Conservation (phyloP, 106 monocot genomes). For the Alisma plantagoaquatica region DNA sequence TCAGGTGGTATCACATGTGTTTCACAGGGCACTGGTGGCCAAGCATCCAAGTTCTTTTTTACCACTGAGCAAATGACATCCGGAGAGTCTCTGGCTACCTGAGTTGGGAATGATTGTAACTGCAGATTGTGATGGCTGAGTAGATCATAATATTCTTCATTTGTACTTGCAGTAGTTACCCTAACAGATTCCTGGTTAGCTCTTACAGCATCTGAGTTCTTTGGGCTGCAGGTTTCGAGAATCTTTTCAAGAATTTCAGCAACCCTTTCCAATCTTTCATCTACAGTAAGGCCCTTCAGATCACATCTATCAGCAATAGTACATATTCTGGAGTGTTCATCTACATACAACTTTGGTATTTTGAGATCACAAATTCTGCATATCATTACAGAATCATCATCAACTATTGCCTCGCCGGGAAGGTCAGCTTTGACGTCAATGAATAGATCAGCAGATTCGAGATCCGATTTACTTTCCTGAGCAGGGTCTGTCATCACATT, state of each 20-base stretch:
- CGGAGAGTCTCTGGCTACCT: slow-evolving; percentile 2
- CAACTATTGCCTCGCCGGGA: slow-evolving; percentile 8
- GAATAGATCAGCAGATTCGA: slow-evolving; percentile 1
- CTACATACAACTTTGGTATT: slow-evolving; percentile 74
- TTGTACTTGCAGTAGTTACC: slow-evolving; percentile 9
- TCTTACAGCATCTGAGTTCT: slow-evolving; percentile 8
- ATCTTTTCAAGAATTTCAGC: slow-evolving; percentile 71
- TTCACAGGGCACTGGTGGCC: slow-evolving; percentile 9
- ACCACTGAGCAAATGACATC: slow-evolving; percentile 11
- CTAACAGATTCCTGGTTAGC: slow-evolving; percentile 10
- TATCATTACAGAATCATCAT: slow-evolving; percentile 58
- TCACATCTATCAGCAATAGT: slow-evolving; percentile 85
- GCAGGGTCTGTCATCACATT: not conserved
- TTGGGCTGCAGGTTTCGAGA: slow-evolving; percentile 30
- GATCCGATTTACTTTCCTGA: slow-evolving; percentile 1
- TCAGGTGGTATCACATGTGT: slow-evolving; percentile 11
- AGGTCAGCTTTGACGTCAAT: not conserved
- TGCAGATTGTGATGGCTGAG: slow-evolving; percentile 13
- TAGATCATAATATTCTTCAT: slow-evolving; percentile 14
- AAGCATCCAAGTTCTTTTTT: slow-evolving; percentile 9
- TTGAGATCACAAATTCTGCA: slow-evolving; percentile 93
- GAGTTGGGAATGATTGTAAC: slow-evolving; percentile 10
- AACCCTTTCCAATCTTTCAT: slow-evolving; percentile 66
- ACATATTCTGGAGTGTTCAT: slow-evolving; percentile 79
- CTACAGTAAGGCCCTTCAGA: slow-evolving; percentile 56